These are phyloP conservation scores for Aspergillus fumigatus DNA, from an alignment of 2,329 filamentous ascomycete species.

Conservation along the genomic window DNA sequence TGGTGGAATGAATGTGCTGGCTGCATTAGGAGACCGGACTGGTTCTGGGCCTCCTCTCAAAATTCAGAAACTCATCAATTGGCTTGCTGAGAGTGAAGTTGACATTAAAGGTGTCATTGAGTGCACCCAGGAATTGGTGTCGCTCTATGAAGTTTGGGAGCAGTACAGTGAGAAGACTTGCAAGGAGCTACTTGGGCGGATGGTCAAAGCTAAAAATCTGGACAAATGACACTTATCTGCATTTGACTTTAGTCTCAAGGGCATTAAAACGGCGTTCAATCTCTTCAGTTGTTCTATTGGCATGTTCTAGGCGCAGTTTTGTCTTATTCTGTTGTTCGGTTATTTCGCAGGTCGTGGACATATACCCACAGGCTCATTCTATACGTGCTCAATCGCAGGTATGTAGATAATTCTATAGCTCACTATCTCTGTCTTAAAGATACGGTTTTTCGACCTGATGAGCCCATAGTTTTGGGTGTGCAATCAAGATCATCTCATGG, in stretches of 20 bases:
- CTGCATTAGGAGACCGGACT: constrained; percentile 30
- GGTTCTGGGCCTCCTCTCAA: constrained; percentile 27
- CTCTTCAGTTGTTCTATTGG: not conserved
- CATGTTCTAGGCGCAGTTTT: not conserved
- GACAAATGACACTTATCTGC: constrained; percentile 44
- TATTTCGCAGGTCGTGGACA: no score
- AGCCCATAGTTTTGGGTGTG: no score
- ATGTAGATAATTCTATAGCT: no score
- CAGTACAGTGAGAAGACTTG: constrained; percentile 60
- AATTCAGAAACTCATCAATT: constrained; percentile 66
- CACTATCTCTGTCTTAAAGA: no score
- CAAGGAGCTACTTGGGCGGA: constrained; percentile 59
- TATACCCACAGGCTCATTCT: no score
- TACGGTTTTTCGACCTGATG: no score
- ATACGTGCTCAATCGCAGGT: no score
- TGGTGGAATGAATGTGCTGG: constrained; percentile 31
- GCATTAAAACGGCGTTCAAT: not conserved
- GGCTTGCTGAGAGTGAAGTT: constrained; percentile 80
- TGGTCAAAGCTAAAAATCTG: constrained; percentile 56
- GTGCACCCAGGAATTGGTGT: constrained; percentile 86
- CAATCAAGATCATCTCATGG: no score
- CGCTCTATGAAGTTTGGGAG: constrained; percentile 75
- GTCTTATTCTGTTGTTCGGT: no score
- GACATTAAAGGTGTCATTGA: constrained; percentile 83
- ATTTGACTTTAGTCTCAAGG: not conserved